Percentiles rank a stretch among this genome's conserved stretches.
These are phyloP conservation scores for Chaetomidium leptoderma DNA, from an alignment of 495 filamentous ascomycete genomes.

Conservation along the genomic window DNA sequence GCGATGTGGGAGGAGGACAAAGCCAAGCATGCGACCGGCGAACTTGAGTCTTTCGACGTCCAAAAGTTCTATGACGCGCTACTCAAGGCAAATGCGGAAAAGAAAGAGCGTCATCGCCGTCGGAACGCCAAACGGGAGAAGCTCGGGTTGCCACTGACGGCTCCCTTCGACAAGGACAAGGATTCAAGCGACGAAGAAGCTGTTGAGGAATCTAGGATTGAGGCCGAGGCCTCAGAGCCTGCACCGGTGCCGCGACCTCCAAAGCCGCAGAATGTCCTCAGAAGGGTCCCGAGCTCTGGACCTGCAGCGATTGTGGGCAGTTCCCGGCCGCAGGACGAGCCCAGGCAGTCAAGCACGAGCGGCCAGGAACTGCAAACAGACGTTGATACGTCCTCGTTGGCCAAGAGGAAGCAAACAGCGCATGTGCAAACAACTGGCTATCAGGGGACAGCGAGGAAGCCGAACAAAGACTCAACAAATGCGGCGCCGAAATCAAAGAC, in stretches of 20 bases:
- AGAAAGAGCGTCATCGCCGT: slow-evolving; percentile 42
- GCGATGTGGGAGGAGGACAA: slow-evolving; percentile 54
- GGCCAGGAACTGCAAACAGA: neutral
- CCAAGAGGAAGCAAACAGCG: slow-evolving; percentile 7
- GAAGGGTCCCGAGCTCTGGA: neutral
- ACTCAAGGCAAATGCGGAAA: slow-evolving; percentile 26
- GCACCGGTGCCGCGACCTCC: neutral
- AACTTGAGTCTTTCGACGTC: slow-evolving; percentile 46
- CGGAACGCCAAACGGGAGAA: slow-evolving; percentile 45
- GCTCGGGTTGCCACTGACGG: slow-evolving; percentile 31
- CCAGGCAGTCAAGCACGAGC: neutral
- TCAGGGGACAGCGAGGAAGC: slow-evolving; percentile 30
- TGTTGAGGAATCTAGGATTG: slow-evolving; percentile 11
- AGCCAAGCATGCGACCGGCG: slow-evolving; percentile 40
- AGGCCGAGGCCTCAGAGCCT: neutral
- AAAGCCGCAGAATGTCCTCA: slow-evolving; percentile 12
- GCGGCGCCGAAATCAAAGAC: slow-evolving; percentile 7
- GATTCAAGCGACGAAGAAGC: slow-evolving; percentile 25
- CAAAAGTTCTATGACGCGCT: slow-evolving; percentile 39
- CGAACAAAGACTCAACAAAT: neutral
- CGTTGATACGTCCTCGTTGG: neutral
- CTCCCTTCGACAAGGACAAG: slow-evolving; percentile 15
- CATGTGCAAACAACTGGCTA: slow-evolving; percentile 25
- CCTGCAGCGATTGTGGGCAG: neutral
- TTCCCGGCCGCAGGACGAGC: neutral